phyloP scores from a whole-genome alignment of 2,329 filamentous ascomycete species.

The Exophiala sp. region DNA sequence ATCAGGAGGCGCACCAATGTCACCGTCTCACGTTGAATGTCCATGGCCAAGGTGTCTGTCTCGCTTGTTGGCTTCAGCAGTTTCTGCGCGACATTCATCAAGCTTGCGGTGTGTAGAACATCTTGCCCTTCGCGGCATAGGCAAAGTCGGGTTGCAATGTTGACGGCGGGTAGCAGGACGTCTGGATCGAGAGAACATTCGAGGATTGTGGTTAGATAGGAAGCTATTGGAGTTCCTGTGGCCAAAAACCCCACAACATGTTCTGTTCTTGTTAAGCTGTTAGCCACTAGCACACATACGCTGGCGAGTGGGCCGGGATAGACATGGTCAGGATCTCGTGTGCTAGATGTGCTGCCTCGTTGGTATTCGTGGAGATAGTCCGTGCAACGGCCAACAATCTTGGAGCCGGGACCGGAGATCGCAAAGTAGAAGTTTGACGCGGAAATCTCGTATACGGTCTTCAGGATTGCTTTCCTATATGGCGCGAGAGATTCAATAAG shows the following conservation, averaged over 20 bases:
- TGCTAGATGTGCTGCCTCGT: too few species aligned
- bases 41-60: slow-evolving; percentile 1
- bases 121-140: slow-evolving; percentile 17
- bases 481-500: background rate
- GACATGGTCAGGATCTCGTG: too few species aligned
- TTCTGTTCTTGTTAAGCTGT: too few species aligned
- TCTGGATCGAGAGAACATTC: slow-evolving; percentile 1
- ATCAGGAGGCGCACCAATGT: slow-evolving; percentile 15
- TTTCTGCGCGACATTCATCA: background rate
- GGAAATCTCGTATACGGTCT: slow-evolving; percentile 22
- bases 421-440: slow-evolving; percentile 13
- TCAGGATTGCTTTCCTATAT: slow-evolving; percentile 23
- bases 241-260: too few species aligned
- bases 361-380: too few species aligned
- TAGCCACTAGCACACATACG: slow-evolving; percentile 20
- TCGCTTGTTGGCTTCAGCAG: slow-evolving; percentile 6
- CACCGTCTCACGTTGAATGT: slow-evolving; percentile 15
- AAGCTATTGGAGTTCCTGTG: too few species aligned
- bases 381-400: slow-evolving; percentile 10
- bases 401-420: slow-evolving; percentile 1
- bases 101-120: slow-evolving; percentile 2
- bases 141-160: slow-evolving; percentile 16
- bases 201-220: slow-evolving; percentile 1
- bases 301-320: slow-evolving; percentile 7
- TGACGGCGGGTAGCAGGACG: slow-evolving; percentile 20